Evolutionary conservation across 176 grass and related monocot species (phyloP).

Genomic region (Rhynchospora breviuscula): DNA sequence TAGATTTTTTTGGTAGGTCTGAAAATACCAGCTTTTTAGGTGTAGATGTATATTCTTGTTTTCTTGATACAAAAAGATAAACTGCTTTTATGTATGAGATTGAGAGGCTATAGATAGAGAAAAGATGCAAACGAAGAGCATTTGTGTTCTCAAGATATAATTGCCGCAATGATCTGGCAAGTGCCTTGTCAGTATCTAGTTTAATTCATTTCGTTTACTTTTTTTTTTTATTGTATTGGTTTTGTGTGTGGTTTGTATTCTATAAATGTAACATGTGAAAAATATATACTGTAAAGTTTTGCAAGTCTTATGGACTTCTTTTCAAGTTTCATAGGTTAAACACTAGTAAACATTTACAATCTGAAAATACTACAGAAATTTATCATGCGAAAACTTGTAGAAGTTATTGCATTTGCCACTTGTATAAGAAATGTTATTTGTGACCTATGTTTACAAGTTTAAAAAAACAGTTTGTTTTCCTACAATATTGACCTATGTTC

Average conservation of each 20-base stretch:
- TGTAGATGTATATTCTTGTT: conserved; percentile 20
- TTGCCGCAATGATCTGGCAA: not conserved
- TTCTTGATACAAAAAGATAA: not conserved
- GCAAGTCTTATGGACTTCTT: not conserved
- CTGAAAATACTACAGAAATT: not conserved
- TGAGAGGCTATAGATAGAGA: not conserved
- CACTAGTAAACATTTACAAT: not conserved
- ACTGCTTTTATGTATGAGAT: not conserved
- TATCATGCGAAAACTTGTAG: too few relatives aligned
- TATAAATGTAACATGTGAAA: not conserved
- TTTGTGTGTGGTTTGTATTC: not conserved
- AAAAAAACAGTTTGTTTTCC: too few relatives aligned
- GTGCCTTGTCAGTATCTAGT: not conserved
- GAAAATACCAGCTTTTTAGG: not conserved
- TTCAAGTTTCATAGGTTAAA: too few relatives aligned
- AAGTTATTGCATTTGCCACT: too few relatives aligned
- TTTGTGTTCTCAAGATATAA: not conserved
- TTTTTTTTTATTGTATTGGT: not conserved
- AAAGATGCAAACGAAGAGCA: not conserved
- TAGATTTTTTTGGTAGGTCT: not conserved
- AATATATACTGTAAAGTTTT: not conserved
- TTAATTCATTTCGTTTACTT: not conserved
- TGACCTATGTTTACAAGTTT: too few relatives aligned
- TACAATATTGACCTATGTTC: too few relatives aligned
- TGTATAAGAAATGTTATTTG: too few relatives aligned